Evolutionary conservation across 1,284 basidiomycete genomes (phyloP), one percentile per base, ranked within the genome.

Genomic region (Singerocomus inundabilis): DNA sequence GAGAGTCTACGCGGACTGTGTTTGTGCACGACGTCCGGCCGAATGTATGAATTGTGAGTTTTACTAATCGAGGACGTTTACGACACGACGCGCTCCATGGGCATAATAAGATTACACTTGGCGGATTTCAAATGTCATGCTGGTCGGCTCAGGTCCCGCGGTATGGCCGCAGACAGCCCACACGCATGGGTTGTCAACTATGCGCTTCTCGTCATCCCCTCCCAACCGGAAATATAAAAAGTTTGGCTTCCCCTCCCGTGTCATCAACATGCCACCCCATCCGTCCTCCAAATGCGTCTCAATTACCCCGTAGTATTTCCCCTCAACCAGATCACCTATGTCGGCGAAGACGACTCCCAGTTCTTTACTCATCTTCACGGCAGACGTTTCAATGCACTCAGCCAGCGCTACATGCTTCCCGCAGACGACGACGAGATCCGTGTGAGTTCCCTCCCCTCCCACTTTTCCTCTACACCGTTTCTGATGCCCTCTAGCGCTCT

Each of bases 11-110:
- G 13, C 80, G 82, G 57, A 93, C 90, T 13, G 87, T 97, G 13
- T 85, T 95, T 64, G 84, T 96, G 32, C 92, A 96, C 67, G 92
- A 95, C 64, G 84, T 96, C 67, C 93, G 85, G 44, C 45, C 65
- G 54, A 66, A 64, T 57, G 49, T 52, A 61, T 66, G 61, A 69
- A 21, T 21, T 21, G 21, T 21, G 21, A 21, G 21, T 21, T 21
- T 4, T 21, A 21, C 21, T 21, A 21, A 21, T 21, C 21, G 21
- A 21, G 21, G 21, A 21, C 4, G 21, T 21, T 21, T 21, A 21
- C 21, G 21, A 21, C 65, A 67, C 62, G 64, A 63, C 48, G 61
- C 8, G 1, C n/a, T 11, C 26, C 25, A 47, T 39, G 40, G 24
- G 42, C 48, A 52, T 54, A 55, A 61, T 21, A 21, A 21, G 62